Base-by-base conservation (phyloP, 192 early-diverging fungal genomes). In the Geranomyces variabilis region DNA sequence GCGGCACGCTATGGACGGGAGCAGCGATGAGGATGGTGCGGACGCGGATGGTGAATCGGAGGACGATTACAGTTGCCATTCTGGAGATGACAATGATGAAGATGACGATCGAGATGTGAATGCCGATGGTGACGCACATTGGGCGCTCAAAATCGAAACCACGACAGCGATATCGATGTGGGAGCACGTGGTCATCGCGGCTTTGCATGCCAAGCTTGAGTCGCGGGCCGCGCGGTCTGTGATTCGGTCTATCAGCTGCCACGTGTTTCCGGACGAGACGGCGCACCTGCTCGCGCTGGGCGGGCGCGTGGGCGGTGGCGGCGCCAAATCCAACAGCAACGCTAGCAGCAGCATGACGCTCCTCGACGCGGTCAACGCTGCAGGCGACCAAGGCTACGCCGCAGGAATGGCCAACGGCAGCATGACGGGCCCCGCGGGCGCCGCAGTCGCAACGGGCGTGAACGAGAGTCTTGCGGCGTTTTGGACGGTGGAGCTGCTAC, bases 381-480 rank as follows among this genome's bases (percentile, higher is more conserved):
- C 80, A 1, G 36, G n/a, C 17, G 49, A 75, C 63, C 46, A 67
- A 31, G 79, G 77, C 1, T 83, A 66, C 56, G 81, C 73, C 0
- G 21, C 44, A 12, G 70, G 71, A 26, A 22, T 45, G 22, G 36
- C 36, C 36, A 41, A 41, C 36, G 61, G 62, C 51, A 47, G 67
- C 47, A 56, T 59, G 55, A 41, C 24, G 56, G 46, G 26, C 12
- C 36, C 36, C 10, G 69, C 33, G 7, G 60, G 55, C 12, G 28
- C 48, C 8, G 30, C 43, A 4, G 14, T 24, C 21, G 66, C 48
- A 4, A 68, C 73, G 15, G 82, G 80, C 24, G 63, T 86, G 1
- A 78, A 84, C 30, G 85, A 85, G 61, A 66, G 57, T 0, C 75
- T 87, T 14, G 84, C 77, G 6, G 67, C 70, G 33, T 87, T 87